Evolutionary conservation across 495 filamentous ascomycete species (phyloP), one percentile per base, ranked within the genome.

Genomic region (Talaromyces wortmannii): DNA sequence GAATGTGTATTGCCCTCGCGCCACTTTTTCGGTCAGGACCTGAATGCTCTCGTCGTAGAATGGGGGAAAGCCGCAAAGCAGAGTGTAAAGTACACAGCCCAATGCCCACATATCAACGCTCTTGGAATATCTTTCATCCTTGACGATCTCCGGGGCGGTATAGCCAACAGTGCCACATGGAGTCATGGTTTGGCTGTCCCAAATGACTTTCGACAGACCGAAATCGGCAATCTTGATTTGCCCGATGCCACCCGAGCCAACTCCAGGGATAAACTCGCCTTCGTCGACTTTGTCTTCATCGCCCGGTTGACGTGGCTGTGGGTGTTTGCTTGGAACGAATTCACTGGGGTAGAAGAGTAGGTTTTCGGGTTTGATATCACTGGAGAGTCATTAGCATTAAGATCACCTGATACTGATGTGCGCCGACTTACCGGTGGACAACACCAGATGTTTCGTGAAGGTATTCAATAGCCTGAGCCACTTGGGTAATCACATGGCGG

Each of bases 11-110:
- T 97, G 91, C 10, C 95, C 94, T 53, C 89, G 84, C 5, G 94
- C 94, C 30, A 98, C 94, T 74, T 98, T 98, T 63, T 98, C 95
- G 3, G 94, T 98, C 57, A 98, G 83, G 2, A 96, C 86, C 60
- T 96, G 91, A 61, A 98, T 97, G 61, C 89, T 95, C 68, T 98
- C 94, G 63, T 98, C 94, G 73, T 98, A 98, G 72, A 98, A 98
- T 5, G 94, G 94, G 13, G 94, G 94, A 73, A 98, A 98, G 31
- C 94, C 94, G 62, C 94, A 98, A 23, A 98, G 83, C 5, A 98
- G 76, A 0, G 94, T 98, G 70, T 98, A 98, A 15, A 98, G 81
- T 7, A 98, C 94, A 71, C 94, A 98, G 10, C 94, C 94, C 40
- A 98, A 70, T 11, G 94, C 94, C 94, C 94, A 98, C 94, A 98